Base-by-base conservation (phyloP, 2,329 filamentous ascomycete species). In the Raffaelea ambrosiae region DNA sequence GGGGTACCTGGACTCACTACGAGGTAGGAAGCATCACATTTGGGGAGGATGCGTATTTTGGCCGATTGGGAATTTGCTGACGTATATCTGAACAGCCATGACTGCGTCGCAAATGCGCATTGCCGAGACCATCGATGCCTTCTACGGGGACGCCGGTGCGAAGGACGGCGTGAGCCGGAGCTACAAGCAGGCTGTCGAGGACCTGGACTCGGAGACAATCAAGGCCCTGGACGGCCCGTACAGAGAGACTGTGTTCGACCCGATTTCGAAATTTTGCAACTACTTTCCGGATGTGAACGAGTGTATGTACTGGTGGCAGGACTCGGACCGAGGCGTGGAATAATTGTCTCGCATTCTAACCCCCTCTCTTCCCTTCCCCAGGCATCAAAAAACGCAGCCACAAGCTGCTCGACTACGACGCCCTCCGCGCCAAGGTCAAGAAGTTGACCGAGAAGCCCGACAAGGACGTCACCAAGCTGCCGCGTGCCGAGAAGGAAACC, bases 201-300 rank as follows among this genome's bases (percentile, higher is more conserved):
- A 98, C 63, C 77, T 98, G 43, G 94, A 98, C 65, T 86, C 93
- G 46, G 94, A 98, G 67, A 98, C 93, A 1, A 96, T 98, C 69
- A 98, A 98, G 67, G 93, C 93, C 7, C 75, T 98, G 54, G 93
- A 98, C 67, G 93, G 93, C 3, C 94, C 93, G 42, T 98, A 96
- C 56, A 85, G 86, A 66, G 86, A 86, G 40, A 97, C 93, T 5
- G 93, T 98, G 23, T 77, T 98, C 43, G 93, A 98, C 58, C 93
- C 93, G 39, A 98, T 98, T 64, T 84, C 84, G 54, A 81, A 90
- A 55, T 98, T 97, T 73, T 97, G 91, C 71, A 88, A 88, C 57
- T 98, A 98, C 72, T 98, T 98, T 67, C 91, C 93, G 31, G 93
- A 98, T 65, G 90, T 98, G 63, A 98, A 98, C 69, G 89, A 96